Evolutionary conservation across 331 rosid genomes (phyloP), one percentile per base, ranked within the genome.

Genomic region (Cydonia oblonga): DNA sequence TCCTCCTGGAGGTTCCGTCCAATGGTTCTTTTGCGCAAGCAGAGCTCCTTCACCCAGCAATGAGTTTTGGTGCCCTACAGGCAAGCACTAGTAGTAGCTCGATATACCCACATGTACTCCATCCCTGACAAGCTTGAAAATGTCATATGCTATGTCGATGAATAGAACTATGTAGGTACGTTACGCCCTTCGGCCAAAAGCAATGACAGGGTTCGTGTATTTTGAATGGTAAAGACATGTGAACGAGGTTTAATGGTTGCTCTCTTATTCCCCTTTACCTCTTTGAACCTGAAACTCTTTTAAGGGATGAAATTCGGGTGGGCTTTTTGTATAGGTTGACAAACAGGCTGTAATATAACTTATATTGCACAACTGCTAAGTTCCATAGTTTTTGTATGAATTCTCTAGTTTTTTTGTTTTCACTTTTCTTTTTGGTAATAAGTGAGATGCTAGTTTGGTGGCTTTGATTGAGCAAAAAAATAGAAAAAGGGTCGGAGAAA

Each of bases 21-120:
- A 87, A 95, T 38, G 85, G 85, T 72, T 91, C 96, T 33, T 95
- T 91, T 64, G 93, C 96, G 5, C 88, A 91, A 79, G 99, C 97
- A 68, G 97, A 95, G 83, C 97, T 95, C 19, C 83, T 95, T 64
- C 84, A 63, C 62, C 96, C 96, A 42, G 62, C 84, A 40, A 40
- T 66, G 74, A 82, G 79, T 81, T 84, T 81, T 65, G 92, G 84
- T 64, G 89, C 88, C 70, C 91, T 68, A 58, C 84, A 87, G 81
- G 89, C 96, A 62, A 86, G 98, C 87, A 84, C 90, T 73, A 87
- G 96, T 71, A 91, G 96, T 81, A 87, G 88, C 86, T 88, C 88
- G 33, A 68, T 83, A 59, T 82, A 86, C 81, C 87, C 91, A 59
- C 81, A 85, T 68, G 61, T 80, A 70, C 42, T 66, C 79, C 80